phyloP scores from a whole-genome alignment of 352 stramenopile species.

The Phytopythium boreale region DNA sequence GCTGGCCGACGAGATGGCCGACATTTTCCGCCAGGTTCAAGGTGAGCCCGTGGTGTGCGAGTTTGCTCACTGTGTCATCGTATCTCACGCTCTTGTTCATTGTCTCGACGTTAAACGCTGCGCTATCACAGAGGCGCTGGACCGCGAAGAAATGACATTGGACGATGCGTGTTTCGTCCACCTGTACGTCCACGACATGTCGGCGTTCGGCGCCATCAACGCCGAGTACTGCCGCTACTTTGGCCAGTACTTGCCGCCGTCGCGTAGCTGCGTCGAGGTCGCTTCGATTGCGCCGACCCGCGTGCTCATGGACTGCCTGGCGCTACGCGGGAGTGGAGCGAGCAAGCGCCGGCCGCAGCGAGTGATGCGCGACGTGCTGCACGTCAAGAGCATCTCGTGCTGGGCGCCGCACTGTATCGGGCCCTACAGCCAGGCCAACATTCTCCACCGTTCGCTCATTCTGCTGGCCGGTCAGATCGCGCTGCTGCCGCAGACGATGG shows the following conservation, averaged over 20 bases:
- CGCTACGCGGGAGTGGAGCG: constrained; percentile 66
- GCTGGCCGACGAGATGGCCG: constrained; percentile 61
- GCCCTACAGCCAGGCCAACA: constrained; percentile 98
- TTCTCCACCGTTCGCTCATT: constrained; percentile 88
- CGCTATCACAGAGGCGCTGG: constrained; percentile 15
- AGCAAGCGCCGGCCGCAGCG: constrained; percentile 59
- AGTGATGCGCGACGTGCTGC: constrained; percentile 84
- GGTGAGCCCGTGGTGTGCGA: background rate
- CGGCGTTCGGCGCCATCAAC: constrained; percentile 93
- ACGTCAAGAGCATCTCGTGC: constrained; percentile 95
- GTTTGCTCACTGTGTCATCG: background rate
- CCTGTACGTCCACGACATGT: constrained; percentile 96
- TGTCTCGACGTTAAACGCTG: too few species aligned
- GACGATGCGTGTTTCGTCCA: constrained; percentile 96
- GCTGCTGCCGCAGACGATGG: constrained; percentile 94
- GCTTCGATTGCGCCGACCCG: constrained; percentile 47
- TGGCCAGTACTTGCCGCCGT: constrained; percentile 73
- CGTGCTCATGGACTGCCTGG: constrained; percentile 91
- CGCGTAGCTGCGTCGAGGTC: constrained; percentile 86
- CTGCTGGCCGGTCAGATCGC: constrained; percentile 97
- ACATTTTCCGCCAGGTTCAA: constrained; percentile 47
- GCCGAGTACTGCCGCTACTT: constrained; percentile 92
- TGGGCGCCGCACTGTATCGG: constrained; percentile 99
- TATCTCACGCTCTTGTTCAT: background rate
- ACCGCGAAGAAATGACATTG: constrained; percentile 48